Conservation (phyloP, 192 early-diverging fungal species). For the Jimgerdemannia lactiflua region DNA sequence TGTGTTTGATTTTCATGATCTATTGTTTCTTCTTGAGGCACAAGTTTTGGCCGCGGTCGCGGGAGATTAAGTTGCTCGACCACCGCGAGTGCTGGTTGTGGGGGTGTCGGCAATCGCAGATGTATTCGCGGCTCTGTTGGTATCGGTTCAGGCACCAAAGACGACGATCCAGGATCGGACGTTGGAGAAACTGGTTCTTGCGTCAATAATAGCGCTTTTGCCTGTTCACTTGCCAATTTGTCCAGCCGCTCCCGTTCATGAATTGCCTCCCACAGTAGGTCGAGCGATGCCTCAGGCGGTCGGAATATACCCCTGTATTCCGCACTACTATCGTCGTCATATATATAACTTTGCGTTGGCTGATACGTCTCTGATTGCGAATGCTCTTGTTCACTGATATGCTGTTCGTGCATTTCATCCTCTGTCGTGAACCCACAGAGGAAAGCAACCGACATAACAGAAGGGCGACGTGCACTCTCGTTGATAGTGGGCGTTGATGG, state of each 20-base stretch:
- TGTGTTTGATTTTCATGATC: not conserved
- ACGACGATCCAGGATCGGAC: not conserved
- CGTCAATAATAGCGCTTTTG: not conserved
- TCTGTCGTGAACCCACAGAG: not conserved
- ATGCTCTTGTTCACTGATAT: not conserved
- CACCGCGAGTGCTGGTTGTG: not conserved
- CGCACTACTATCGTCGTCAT: not conserved
- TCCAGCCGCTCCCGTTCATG: not conserved
- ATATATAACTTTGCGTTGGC: not conserved
- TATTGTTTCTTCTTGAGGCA: not conserved
- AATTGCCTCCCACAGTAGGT: not conserved
- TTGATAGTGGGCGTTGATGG: not conserved
- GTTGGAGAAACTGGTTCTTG: not conserved
- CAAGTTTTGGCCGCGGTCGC: not conserved
- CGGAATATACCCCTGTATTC: not conserved
- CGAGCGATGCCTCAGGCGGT: not conserved
- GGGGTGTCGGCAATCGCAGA: not conserved
- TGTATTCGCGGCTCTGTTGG: not conserved
- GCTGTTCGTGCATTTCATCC: not conserved
- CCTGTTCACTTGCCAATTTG: not conserved
- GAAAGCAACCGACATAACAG: not conserved
- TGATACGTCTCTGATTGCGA: not conserved
- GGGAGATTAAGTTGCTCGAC: not conserved
- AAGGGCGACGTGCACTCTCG: not conserved
- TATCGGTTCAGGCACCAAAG: not conserved